These are phyloP conservation scores for Pezizomycotina sp. DNA, from an alignment of 2,329 filamentous ascomycete species.

Conservation along the genomic window DNA sequence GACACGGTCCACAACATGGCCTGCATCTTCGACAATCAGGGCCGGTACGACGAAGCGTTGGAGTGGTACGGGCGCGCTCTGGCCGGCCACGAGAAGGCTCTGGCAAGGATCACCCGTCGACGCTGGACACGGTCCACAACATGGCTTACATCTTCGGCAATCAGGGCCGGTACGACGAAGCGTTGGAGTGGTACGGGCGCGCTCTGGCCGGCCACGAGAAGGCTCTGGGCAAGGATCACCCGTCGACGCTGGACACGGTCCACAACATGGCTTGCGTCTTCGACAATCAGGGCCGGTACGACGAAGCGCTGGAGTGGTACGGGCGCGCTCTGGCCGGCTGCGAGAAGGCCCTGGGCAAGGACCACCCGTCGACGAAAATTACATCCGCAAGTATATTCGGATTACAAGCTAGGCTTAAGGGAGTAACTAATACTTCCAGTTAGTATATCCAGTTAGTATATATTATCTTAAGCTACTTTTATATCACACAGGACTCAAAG, in stretches of 20 bases:
- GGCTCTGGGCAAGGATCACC: background rate
- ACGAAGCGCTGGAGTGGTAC: slow-evolving; percentile 14
- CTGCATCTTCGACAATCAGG: slow-evolving; percentile 3
- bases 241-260: background rate
- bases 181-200: background rate
- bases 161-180: slow-evolving; percentile 12
- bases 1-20: slow-evolving; percentile 1
- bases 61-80: slow-evolving; percentile 10
- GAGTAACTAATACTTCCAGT: no score
- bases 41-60: slow-evolving; percentile 11
- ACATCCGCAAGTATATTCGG: no score
- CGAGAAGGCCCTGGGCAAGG: slow-evolving; percentile 13
- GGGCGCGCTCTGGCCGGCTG: slow-evolving; percentile 7
- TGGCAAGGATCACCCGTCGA: slow-evolving; percentile 2
- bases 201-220: background rate
- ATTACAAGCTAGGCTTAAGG: no score
- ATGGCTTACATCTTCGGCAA: slow-evolving; percentile 5
- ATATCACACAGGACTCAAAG: no score
- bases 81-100: slow-evolving; percentile 5
- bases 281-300: slow-evolving; percentile 4
- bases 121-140: slow-evolving; percentile 7
- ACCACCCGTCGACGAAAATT: slow-evolving; percentile 9
- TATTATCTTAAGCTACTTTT: no score
- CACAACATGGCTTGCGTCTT: slow-evolving; percentile 8
- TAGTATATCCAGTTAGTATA: no score